A percentile compares a stretch with the other conserved stretches of the same genome.
These are phyloP conservation scores for Cetraspora pellucida DNA, from an alignment of 192 early-diverging fungal genomes.

Conservation along the genomic window DNA sequence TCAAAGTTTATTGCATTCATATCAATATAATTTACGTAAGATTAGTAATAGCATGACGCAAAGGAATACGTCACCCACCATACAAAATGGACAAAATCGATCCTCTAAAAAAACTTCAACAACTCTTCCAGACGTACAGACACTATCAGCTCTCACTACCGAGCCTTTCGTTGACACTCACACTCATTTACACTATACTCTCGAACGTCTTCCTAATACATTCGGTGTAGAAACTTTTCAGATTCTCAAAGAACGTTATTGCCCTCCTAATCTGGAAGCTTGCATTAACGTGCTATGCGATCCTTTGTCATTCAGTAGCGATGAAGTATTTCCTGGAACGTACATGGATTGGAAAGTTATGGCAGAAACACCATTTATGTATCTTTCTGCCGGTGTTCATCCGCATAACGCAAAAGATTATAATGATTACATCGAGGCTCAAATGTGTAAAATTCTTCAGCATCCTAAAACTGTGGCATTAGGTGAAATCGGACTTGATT, in stretches of 20 bases:
- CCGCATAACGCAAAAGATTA: slow-evolving; percentile 31
- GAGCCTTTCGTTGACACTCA: slow-evolving; percentile 27
- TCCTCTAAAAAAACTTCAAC: background rate
- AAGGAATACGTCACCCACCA: background rate
- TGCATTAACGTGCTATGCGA: slow-evolving; percentile 34
- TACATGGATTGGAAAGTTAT: slow-evolving; percentile 26
- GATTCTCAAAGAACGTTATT: slow-evolving; percentile 12
- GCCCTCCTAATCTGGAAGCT: slow-evolving; percentile 22
- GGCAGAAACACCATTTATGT: slow-evolving; percentile 19
- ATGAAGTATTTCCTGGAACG: slow-evolving; percentile 27
- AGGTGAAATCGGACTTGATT: slow-evolving; percentile 32
- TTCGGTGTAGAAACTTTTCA: background rate
- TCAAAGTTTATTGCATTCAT: too few relatives aligned
- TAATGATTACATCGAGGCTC: slow-evolving; percentile 26
- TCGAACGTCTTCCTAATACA: slow-evolving; percentile 9
- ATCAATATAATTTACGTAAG: too few relatives aligned
- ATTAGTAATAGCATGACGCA: background rate
- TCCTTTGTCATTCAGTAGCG: slow-evolving; percentile 8
- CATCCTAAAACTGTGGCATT: slow-evolving; percentile 28
- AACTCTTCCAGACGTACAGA: slow-evolving; percentile 11
- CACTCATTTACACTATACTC: slow-evolving; percentile 30
- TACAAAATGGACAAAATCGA: background rate
- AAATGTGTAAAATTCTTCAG: slow-evolving; percentile 12
- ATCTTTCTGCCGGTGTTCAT: slow-evolving; percentile 30
- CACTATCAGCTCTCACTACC: slow-evolving; percentile 7